A percentile compares a stretch with the other conserved stretches of the same genome.
phyloP scores from a whole-genome alignment of 2,329 filamentous ascomycete genomes.

The Epichloe bromicola region DNA sequence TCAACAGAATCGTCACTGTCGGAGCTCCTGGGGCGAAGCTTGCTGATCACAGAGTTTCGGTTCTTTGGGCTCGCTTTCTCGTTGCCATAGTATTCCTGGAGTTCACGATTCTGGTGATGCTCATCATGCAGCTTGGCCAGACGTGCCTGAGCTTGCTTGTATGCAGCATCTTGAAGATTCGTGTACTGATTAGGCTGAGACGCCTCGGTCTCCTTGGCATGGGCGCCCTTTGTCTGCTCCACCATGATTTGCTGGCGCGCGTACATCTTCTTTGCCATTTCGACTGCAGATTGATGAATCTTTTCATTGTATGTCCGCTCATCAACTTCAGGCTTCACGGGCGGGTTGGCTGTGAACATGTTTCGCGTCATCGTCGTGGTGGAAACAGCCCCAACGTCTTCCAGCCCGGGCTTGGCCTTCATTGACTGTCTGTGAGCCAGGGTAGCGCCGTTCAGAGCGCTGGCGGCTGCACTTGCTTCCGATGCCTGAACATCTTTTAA shows the following conservation, averaged over 20 bases:
- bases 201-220: constrained; percentile 19
- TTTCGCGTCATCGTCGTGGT: constrained; percentile 55
- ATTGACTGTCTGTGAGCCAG: constrained; percentile 45
- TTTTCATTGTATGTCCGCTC: constrained; percentile 61
- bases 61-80: constrained; percentile 21
- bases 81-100: constrained; percentile 65
- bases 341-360: constrained; percentile 68
- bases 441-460: constrained; percentile 62
- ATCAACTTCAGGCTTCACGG: constrained; percentile 57
- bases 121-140: constrained; percentile 69
- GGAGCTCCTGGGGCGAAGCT: constrained; percentile 48
- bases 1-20: constrained; percentile 49
- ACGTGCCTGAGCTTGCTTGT: constrained; percentile 73
- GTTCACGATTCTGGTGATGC: constrained; percentile 46
- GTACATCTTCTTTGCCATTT: constrained; percentile 86
- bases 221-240: constrained; percentile 33
- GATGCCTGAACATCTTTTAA: constrained; percentile 5
- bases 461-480: constrained; percentile 38
- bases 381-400: constrained; percentile 54
- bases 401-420: constrained; percentile 31
- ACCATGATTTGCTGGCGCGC: constrained; percentile 50
- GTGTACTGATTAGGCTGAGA: constrained; percentile 40
- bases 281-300: constrained; percentile 69
- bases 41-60: constrained; percentile 39
- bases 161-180: constrained; percentile 73